A percentile compares a stretch with the other conserved stretches of the same genome.
phyloP scores from a whole-genome alignment of 106 monocot species.

The Apostasia ramifera region DNA sequence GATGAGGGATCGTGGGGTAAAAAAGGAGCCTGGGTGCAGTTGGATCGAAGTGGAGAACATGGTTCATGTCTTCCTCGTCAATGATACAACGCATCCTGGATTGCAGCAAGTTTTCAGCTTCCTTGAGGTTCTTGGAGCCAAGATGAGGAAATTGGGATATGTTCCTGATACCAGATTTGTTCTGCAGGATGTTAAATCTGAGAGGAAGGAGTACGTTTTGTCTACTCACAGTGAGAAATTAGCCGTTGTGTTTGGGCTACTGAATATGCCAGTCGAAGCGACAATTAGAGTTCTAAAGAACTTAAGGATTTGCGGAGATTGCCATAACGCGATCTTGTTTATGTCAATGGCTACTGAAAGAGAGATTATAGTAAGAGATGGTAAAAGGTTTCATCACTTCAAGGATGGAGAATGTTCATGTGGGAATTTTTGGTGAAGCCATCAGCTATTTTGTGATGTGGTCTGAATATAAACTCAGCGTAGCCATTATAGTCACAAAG shows the following conservation, averaged over 20 bases:
- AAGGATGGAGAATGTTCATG: slow-evolving; percentile 59
- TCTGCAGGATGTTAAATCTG: slow-evolving; percentile 54
- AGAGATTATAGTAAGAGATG: slow-evolving; percentile 73
- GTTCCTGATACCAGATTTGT: slow-evolving; percentile 61
- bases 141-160: slow-evolving; percentile 75
- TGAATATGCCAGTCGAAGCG: slow-evolving; percentile 37
- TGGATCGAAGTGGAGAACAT: slow-evolving; percentile 66
- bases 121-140: slow-evolving; percentile 36
- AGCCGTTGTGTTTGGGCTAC: slow-evolving; percentile 51
- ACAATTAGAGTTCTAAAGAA: slow-evolving; percentile 59
- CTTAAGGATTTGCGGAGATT: slow-evolving; percentile 73
- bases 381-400: slow-evolving; percentile 66
- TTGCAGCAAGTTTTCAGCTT: slow-evolving; percentile 22
- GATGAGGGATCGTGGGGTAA: slow-evolving; percentile 79
- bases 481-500: too few relatives aligned
- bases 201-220: slow-evolving; percentile 44
- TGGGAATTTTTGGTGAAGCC: slow-evolving; percentile 67
- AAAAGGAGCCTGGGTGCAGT: slow-evolving; percentile 80
- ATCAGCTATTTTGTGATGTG: background rate
- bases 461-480: too few relatives aligned
- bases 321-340: slow-evolving; percentile 60
- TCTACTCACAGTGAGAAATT: slow-evolving; percentile 67
- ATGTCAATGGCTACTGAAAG: slow-evolving; percentile 48
- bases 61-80: slow-evolving; percentile 59
- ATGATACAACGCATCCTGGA: slow-evolving; percentile 47